Base-by-base conservation (phyloP, 768 basidiomycete genomes). In the Kwoniella pini region DNA sequence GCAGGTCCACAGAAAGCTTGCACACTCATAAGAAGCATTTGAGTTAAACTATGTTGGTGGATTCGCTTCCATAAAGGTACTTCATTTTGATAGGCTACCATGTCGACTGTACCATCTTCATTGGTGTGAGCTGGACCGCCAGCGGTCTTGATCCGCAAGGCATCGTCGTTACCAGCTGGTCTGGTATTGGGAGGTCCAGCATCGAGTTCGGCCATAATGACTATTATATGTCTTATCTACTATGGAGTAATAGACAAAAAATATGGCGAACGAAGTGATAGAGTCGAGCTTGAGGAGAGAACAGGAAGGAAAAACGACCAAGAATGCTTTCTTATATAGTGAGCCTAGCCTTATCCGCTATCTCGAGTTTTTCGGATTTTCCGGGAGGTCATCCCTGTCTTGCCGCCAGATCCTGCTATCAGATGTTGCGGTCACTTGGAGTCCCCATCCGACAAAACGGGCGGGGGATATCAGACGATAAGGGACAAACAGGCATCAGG, bases 181-280 rank as follows among this genome's bases (percentile, higher is more conserved):
- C 48, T 26, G 46, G 64, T 65, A 42, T 65, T 65, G 40, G 64
- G 64, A 6, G 64, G 60, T 11, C 59, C 59, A 28, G 64, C 64
- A 26, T 65, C 64, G 54, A 65, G 24, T 49, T 55, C 54, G 54
- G 54, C 54, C 54, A 55, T 55, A 26, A 13, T 42, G 52, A 15
- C 22, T 46, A 24, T 19, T 24, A 24, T 26, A 13, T 3, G 19
- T 27, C n/a, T n/a, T n/a, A n/a, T n/a, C n/a, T n/a, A n/a, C n/a
- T n/a, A n/a, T n/a, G n/a, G n/a, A n/a, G n/a, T n/a, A n/a, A n/a
- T n/a, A n/a, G n/a, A n/a, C n/a, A n/a, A n/a, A n/a, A n/a, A n/a
- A n/a, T n/a, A n/a, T n/a, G n/a, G n/a, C n/a, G n/a, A n/a, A n/a
- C n/a, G n/a, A n/a, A n/a, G n/a, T n/a, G n/a, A n/a, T n/a, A n/a